Conservation (phyloP, 1,284 basidiomycete species). For the Apiotrichum porosum region DNA sequence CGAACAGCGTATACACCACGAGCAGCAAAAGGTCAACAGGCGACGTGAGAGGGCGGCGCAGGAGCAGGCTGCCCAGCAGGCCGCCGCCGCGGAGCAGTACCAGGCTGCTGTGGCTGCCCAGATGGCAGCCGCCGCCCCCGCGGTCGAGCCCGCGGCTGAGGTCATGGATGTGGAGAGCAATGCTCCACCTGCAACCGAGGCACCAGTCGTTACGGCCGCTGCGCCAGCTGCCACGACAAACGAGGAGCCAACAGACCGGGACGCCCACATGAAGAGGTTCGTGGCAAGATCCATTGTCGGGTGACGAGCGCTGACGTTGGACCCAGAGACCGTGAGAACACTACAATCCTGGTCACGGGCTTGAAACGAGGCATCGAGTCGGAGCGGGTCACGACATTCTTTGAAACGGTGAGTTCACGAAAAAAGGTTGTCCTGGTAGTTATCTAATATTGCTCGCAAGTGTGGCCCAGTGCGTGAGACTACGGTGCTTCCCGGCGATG, state of each 20-base stretch:
- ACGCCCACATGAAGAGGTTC: constrained; percentile 23
- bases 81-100: constrained; percentile 12
- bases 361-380: constrained; percentile 60
- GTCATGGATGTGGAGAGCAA: not conserved
- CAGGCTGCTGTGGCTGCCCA: constrained; percentile 7
- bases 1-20: constrained; percentile 62
- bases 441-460: too few relatives aligned
- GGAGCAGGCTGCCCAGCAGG: constrained; percentile 12
- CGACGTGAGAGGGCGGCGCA: constrained; percentile 61
- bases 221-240: constrained; percentile 8
- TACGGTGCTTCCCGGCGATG: constrained; percentile 46
- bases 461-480: constrained; percentile 77
- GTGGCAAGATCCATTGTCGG: too few relatives aligned
- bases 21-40: constrained; percentile 59
- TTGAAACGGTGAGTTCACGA: constrained; percentile 68
- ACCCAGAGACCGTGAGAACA: constrained; percentile 86
- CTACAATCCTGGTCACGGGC: constrained; percentile 79
- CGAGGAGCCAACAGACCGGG: constrained; percentile 10
- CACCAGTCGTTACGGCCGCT: not conserved
- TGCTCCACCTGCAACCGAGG: not conserved
- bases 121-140: not conserved
- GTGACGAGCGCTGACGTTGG: too few relatives aligned
- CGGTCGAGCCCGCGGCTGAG: constrained; percentile 1
- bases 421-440: too few relatives aligned
- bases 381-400: constrained; percentile 65